Evolutionary conservation across 1,284 basidiomycete species (phyloP).

Genomic region (Malassezia psittaci): DNA sequence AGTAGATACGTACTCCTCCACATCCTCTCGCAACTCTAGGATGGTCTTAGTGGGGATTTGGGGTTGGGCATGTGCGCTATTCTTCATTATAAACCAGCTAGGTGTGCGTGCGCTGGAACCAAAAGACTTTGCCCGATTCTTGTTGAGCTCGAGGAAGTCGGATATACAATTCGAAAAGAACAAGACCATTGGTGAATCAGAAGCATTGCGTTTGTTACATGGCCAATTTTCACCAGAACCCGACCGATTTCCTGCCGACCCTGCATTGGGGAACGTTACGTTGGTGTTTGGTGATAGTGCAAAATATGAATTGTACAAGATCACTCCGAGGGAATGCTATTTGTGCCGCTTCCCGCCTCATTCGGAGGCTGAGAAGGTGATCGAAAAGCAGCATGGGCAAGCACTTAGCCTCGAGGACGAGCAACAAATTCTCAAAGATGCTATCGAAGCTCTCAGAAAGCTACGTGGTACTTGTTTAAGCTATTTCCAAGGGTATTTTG

Average conservation of each 20-base stretch:
- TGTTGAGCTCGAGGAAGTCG: background rate
- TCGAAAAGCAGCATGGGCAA: background rate
- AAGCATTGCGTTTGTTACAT: background rate
- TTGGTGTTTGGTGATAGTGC: background rate
- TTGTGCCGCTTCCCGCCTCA: background rate
- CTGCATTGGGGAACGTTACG: background rate
- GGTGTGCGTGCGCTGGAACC: background rate
- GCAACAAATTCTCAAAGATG: background rate
- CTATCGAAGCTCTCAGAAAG: background rate
- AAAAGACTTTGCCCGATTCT: background rate
- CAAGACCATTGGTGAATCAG: background rate
- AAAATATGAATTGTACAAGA: slow-evolving; percentile 3
- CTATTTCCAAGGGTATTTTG: background rate
- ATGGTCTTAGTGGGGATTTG: background rate
- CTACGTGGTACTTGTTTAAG: background rate
- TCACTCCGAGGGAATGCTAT: slow-evolving; percentile 5
- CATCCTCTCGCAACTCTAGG: too few species aligned
- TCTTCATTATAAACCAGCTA: background rate
- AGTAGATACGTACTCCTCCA: too few species aligned
- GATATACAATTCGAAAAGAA: slow-evolving; percentile 7
- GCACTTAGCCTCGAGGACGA: background rate
- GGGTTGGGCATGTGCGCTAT: background rate
- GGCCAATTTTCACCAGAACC: background rate
- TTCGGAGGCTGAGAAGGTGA: background rate
- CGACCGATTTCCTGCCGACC: background rate